phyloP scores from a whole-genome alignment of 2,329 filamentous ascomycete genomes.

The Lojkania enalia region DNA sequence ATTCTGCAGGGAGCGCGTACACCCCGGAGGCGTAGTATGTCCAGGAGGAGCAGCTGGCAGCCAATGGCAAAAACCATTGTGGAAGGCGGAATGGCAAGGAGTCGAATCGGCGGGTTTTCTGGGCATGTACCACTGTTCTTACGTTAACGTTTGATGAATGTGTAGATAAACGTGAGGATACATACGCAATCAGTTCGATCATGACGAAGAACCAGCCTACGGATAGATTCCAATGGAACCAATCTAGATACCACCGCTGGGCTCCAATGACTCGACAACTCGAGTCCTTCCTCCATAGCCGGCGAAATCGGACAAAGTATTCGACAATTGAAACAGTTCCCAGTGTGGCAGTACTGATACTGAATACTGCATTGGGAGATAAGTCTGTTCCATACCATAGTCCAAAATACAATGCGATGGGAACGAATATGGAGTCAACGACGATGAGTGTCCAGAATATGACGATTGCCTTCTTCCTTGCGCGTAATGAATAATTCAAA shows the following conservation, averaged over 20 bases:
- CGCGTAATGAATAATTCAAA: conserved; percentile 59
- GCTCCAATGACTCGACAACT: conserved; percentile 57
- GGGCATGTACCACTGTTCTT: conserved; percentile 49
- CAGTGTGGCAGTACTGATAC: conserved; percentile 57
- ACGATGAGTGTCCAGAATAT: conserved; percentile 64
- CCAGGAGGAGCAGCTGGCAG: conserved; percentile 55
- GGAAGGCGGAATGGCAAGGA: conserved; percentile 57
- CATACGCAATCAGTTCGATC: conserved; percentile 58
- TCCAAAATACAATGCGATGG: conserved; percentile 63
- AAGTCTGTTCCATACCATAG: conserved; percentile 62
- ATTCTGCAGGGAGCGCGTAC: conserved; percentile 55
- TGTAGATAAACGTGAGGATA: conserved; percentile 6
- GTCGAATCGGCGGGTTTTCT: conserved; percentile 54
- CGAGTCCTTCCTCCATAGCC: conserved; percentile 56
- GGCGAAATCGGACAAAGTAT: conserved; percentile 54
- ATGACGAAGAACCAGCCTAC: conserved; percentile 60
- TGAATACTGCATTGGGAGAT: conserved; percentile 56
- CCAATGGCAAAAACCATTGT: conserved; percentile 58
- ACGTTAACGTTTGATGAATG: conserved; percentile 14
- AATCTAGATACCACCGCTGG: conserved; percentile 54
- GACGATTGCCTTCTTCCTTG: conserved; percentile 59
- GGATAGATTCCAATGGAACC: conserved; percentile 62
- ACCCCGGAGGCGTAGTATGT: conserved; percentile 51
- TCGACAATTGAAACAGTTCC: conserved; percentile 59
- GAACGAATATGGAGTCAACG: conserved; percentile 61